These are phyloP conservation scores for Thelonectria rubi DNA, from an alignment of 2,329 filamentous ascomycete genomes.

Conservation along the genomic window DNA sequence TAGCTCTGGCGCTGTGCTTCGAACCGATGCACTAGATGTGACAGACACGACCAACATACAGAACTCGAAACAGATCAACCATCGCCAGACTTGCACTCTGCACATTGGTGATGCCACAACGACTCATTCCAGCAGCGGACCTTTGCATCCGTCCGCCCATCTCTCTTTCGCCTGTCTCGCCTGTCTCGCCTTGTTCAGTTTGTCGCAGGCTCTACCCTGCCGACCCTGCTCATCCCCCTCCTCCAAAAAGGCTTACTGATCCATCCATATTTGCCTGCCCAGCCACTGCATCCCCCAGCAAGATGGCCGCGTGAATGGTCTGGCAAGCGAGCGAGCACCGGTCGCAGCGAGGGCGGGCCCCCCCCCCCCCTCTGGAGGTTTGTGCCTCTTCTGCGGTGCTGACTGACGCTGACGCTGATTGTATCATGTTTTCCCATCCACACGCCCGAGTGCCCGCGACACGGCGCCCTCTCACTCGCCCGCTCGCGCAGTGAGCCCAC, in stretches of 20 bases:
- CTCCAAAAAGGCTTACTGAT: slow-evolving; percentile 1
- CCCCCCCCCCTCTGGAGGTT: slow-evolving; percentile 10
- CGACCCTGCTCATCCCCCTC: neutral
- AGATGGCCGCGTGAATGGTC: slow-evolving; percentile 13
- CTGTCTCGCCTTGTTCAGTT: neutral
- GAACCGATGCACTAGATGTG: neutral
- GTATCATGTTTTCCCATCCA: neutral
- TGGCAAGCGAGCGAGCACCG: slow-evolving; percentile 22
- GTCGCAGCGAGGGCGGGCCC: slow-evolving; percentile 12
- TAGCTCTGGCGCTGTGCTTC: slow-evolving; percentile 30
- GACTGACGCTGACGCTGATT: slow-evolving; percentile 4
- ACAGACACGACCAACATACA: neutral
- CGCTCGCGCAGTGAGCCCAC: neutral
- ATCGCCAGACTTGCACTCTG: neutral
- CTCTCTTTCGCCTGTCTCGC: neutral
- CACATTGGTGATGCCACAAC: neutral
- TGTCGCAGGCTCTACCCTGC: neutral
- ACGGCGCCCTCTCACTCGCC: slow-evolving; percentile 4
- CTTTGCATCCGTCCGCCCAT: neutral
- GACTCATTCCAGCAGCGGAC: neutral
- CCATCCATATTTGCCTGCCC: slow-evolving; percentile 11
- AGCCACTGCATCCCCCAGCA: slow-evolving; percentile 10
- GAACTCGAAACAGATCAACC: slow-evolving; percentile 5
- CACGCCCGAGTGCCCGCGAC: slow-evolving; percentile 1
- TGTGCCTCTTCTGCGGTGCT: slow-evolving; percentile 15